phyloP scores from a whole-genome alignment of 1,139 yeast genomes.

The Diutina rugosa region DNA sequence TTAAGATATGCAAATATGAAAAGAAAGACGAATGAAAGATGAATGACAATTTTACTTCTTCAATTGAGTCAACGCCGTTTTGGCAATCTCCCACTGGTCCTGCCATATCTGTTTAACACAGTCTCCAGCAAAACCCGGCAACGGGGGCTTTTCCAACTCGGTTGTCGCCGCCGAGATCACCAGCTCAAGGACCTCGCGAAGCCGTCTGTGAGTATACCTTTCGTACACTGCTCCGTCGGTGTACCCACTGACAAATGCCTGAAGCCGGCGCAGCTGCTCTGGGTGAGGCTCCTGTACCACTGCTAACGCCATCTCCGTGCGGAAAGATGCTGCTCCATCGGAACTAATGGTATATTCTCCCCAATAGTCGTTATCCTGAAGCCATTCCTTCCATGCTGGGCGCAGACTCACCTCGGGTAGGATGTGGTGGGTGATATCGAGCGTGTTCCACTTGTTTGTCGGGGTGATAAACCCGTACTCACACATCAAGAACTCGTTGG shows the following conservation, averaged over 20 bases:
- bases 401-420: conserved; percentile 26
- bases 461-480: conserved; percentile 74
- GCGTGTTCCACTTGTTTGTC: conserved; percentile 52
- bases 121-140: neutral
- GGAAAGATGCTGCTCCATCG: conserved; percentile 41
- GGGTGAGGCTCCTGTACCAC: conserved; percentile 35
- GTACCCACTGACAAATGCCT: conserved; percentile 14
- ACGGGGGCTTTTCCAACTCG: neutral
- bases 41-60: neutral
- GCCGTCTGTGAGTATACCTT: conserved; percentile 13
- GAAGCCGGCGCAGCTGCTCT: conserved; percentile 14
- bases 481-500: conserved; percentile 63
- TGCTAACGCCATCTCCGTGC: conserved; percentile 69
- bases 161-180: neutral
- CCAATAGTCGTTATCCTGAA: conserved; percentile 41
- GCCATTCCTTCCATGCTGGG: conserved; percentile 15
- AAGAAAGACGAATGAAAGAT: neutral
- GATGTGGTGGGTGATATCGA: conserved; percentile 45
- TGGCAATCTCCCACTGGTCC: neutral
- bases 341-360: conserved; percentile 60
- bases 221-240: conserved; percentile 32
- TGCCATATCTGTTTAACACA: neutral
- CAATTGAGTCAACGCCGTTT: neutral
- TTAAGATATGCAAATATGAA: no score
- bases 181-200: conserved; percentile 21